A percentile compares a stretch with the other conserved stretches of the same genome.
These are phyloP conservation scores for Talaromyces sp. DNA, from an alignment of 2,329 filamentous ascomycete genomes.

Conservation along the genomic window DNA sequence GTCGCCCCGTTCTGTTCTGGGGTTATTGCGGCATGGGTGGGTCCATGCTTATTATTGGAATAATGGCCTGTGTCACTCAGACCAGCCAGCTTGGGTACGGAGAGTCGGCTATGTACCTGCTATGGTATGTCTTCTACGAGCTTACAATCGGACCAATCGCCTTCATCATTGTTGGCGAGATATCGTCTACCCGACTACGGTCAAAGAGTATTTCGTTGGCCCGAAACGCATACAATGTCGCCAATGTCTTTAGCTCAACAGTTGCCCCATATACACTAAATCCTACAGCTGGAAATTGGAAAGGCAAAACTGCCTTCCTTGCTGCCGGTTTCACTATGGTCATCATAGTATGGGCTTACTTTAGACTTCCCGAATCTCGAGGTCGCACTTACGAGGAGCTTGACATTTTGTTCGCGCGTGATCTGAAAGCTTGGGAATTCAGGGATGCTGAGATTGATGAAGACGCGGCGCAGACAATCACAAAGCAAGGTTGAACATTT, in stretches of 20 bases:
- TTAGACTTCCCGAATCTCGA: constrained; percentile 45
- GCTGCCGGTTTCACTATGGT: constrained; percentile 42
- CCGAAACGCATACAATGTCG: constrained; percentile 52
- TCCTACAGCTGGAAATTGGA: constrained; percentile 41
- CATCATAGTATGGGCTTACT: constrained; percentile 43
- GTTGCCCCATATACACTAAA: constrained; percentile 33
- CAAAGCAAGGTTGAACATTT: neutral
- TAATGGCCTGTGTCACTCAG: constrained; percentile 45
- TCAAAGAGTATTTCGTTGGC: constrained; percentile 58
- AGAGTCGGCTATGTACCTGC: constrained; percentile 50
- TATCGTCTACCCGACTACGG: constrained; percentile 56
- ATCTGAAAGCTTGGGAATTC: constrained; percentile 1
- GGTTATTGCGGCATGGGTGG: constrained; percentile 24
- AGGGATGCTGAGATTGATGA: neutral
- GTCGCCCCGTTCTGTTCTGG: constrained; percentile 40
- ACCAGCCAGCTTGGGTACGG: constrained; percentile 26
- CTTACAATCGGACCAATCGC: constrained; percentile 56
- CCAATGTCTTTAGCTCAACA: constrained; percentile 48
- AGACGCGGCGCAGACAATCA: neutral
- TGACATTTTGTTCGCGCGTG: constrained; percentile 35
- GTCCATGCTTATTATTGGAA: constrained; percentile 27
- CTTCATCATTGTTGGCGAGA: constrained; percentile 55
- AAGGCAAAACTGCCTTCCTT: constrained; percentile 45
- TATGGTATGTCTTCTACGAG: constrained; percentile 57
- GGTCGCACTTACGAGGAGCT: constrained; percentile 46